phyloP scores from a whole-genome alignment of 331 rosid genomes.

The Rhamnella rubrinervis region DNA sequence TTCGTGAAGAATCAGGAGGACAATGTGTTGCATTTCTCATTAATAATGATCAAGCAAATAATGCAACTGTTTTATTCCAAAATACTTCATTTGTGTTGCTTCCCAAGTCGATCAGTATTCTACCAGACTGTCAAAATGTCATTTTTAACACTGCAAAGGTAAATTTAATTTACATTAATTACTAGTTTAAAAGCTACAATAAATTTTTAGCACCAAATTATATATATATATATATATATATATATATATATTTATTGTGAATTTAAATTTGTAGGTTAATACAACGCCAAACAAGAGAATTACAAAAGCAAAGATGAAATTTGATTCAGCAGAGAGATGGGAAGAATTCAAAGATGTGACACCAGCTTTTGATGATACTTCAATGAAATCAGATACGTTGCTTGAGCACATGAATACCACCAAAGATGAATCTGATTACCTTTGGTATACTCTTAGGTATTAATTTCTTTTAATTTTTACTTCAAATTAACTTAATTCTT shows the following conservation, averaged over 20 bases:
- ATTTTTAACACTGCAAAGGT: conserved; percentile 51
- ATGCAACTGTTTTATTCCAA: conserved; percentile 24
- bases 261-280: conserved; percentile 16
- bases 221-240: not conserved
- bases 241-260: not conserved
- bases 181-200: not conserved
- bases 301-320: conserved; percentile 23
- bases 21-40: conserved; percentile 34
- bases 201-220: not conserved
- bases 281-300: conserved; percentile 35
- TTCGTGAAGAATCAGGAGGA: conserved; percentile 27
- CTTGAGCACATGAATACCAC: conserved; percentile 48
- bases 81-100: conserved; percentile 18
- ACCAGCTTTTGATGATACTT: conserved; percentile 37
- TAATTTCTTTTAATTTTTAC: not conserved
- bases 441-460: conserved; percentile 63
- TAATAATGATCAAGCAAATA: conserved; percentile 14
- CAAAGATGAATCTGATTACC: conserved; percentile 39
- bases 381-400: conserved; percentile 41
- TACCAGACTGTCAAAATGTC: conserved; percentile 33
- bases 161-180: not conserved
- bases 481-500: too few relatives aligned
- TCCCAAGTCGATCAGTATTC: conserved; percentile 37
- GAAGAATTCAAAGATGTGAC: conserved; percentile 40
- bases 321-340: conserved; percentile 47